Base-by-base conservation (phyloP, 306 rosid species). In the Begonia fuchsioides region DNA sequence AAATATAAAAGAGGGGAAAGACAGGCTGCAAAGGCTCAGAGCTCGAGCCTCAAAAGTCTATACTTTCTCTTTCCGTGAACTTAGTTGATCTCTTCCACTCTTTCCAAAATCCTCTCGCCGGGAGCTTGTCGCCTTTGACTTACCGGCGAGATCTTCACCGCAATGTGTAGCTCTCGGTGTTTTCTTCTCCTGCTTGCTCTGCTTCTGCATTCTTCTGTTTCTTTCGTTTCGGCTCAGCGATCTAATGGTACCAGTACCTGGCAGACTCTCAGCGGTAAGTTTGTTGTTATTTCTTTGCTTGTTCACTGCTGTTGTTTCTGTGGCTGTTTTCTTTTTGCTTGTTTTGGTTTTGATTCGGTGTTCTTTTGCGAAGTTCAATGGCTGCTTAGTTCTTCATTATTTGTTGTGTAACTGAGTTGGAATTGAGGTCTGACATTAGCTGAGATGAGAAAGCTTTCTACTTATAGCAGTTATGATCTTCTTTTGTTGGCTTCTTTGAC, bases 211-310 rank as follows among this genome's bases (percentile, higher is more conserved):
- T 73, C 58, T 9, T 43, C 61, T 2, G 49, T 72, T 12, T 57
- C 65, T 38, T 62, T 62, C 47, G 94, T 81, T 49, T 76, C 82
- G 35, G 94, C 94, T 73, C 80, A 79, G 85, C 65, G 85, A 79
- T 79, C 95, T 68, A 52, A 49, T 11, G 18, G 11, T 39, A 51
- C 58, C 1, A 26, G 47, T 58, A 52, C 5, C 20, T 90, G 92
- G 97, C 61, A 67, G 17, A 84, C 97, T 10, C 87, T 84, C 43
- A 16, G 8, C 1, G 95, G 97, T 90, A 50, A 10, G 52, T 55
- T 3, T 52, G 32, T 32, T 14, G 49, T 39, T 47, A 15, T 39
- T 50, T 49, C 47, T 47, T 14, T 39, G 9, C 6, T 32, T 17
- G 32, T 17, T 54, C 43, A 38, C 11, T 2, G 51, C 57, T 12